Evolutionary conservation across 2,329 filamentous ascomycete genomes (phyloP), one percentile per base, ranked within the genome.

Genomic region (Microsporum audouinii): DNA sequence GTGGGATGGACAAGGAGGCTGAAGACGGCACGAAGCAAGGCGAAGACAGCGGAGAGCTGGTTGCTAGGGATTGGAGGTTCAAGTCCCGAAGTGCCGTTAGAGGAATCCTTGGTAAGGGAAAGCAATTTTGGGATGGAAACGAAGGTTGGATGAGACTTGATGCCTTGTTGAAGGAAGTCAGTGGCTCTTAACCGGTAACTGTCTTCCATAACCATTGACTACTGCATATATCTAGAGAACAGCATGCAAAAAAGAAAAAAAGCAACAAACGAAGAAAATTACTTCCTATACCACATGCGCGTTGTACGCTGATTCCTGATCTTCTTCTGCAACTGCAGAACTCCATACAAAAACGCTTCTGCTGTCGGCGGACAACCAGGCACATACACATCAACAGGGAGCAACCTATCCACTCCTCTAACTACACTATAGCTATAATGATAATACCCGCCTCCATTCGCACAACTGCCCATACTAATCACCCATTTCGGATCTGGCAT

Each of bases 401-500:
- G 84, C 70, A 91, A 84, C 60, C 88, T 77, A 75, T 91, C 88
- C 69, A 87, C 88, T 5, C 88, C 88, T 61, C 88, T 81, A 51
- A 86, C 84, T 47, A 91, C 88, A 66, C 80, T 84, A 77, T 92
- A 92, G 74, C 85, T 88, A 78, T 92, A 91, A 76, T 92, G 88
- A 74, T 92, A 91, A 78, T 92, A 92, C 60, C 88, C 88, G 64
- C 88, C 88, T 58, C 88, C 88, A 74, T 91, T 91, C 63, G 88
- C 88, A 73, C 88, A 92, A 70, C 85, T 88, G 10, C 88, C 88
- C 88, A 92, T 92, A 68, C 85, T 88, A 69, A 88, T 82, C 27
- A 92, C 89, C 89, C 89, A 95, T 71, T 88, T 82, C 17, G 90
- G 90, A 36, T 95, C 90, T 34, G 90, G 89, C 90, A 95, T 95